Conservation (phyloP, 129 eudicot species). For the Escallonia herrerae region DNA sequence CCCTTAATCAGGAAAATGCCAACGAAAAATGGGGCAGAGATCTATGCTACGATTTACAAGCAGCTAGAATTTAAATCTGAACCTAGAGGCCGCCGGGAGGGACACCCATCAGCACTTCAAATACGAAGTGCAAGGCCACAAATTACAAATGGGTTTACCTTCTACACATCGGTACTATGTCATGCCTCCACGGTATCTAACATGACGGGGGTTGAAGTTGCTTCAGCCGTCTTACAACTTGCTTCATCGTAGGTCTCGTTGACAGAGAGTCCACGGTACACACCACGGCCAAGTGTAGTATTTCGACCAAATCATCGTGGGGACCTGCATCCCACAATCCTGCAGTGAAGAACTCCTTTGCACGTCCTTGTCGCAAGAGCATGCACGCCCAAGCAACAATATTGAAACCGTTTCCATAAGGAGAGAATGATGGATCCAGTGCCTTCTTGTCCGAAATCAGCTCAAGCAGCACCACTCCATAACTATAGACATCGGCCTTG, state of each 20-base stretch:
- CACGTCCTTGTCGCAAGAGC: conserved; percentile 72
- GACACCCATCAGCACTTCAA: conserved; percentile 8
- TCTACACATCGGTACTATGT: conserved; percentile 16
- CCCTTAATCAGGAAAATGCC: conserved; percentile 15
- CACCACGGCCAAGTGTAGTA: conserved; percentile 70
- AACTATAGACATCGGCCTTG: conserved; percentile 90
- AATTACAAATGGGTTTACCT: conserved; percentile 22
- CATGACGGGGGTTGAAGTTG: conserved; percentile 90
- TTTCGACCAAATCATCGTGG: conserved; percentile 88
- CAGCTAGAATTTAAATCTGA: conserved; percentile 27
- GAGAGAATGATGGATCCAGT: conserved; percentile 76
- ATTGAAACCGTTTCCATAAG: conserved; percentile 83
- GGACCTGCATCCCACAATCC: conserved; percentile 95
- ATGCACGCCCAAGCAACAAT: conserved; percentile 89
- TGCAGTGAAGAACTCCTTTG: conserved; percentile 80
- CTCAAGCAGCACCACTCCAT: conserved; percentile 87
- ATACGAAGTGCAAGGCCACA: conserved; percentile 4
- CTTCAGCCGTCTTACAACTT: conserved; percentile 72
- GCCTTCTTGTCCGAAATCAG: conserved; percentile 76
- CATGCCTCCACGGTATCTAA: conserved; percentile 28
- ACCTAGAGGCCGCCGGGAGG: conserved; percentile 8
- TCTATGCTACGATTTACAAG: conserved; percentile 75
- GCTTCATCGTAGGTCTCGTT: conserved; percentile 83
- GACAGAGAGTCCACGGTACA: conserved; percentile 83
- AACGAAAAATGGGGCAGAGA: conserved; percentile 32